Conservation (phyloP, 2,329 filamentous ascomycete genomes). For the Orbilia oligospora region DNA sequence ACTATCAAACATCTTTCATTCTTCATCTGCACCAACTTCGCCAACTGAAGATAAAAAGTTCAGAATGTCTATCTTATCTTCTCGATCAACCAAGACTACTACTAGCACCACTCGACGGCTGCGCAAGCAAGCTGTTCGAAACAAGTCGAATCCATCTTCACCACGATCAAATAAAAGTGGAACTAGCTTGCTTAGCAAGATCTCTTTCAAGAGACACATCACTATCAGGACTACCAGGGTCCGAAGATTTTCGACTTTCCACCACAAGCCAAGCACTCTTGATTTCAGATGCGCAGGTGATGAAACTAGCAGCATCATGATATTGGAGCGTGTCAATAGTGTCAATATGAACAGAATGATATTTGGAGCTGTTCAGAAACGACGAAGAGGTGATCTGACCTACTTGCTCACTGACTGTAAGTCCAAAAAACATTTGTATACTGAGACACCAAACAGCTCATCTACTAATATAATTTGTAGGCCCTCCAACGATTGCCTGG, state of each 20-base stretch:
- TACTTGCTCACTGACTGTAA: constrained; percentile 57
- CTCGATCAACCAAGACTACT: constrained; percentile 39
- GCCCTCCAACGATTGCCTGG: constrained; percentile 53
- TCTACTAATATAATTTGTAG: constrained; percentile 22
- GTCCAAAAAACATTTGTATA: background rate
- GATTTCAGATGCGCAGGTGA: constrained; percentile 59
- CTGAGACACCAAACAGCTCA: background rate
- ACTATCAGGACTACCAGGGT: constrained; percentile 44
- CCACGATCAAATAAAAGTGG: constrained; percentile 42
- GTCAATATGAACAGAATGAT: constrained; percentile 51
- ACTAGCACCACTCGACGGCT: constrained; percentile 23
- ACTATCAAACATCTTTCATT: constrained; percentile 58
- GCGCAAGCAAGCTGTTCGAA: constrained; percentile 51
- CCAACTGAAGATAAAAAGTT: constrained; percentile 52
- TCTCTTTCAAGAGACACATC: constrained; percentile 56
- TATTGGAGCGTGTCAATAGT: constrained; percentile 55
- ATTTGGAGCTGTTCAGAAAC: constrained; percentile 57
- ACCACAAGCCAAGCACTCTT: constrained; percentile 59
- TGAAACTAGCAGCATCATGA: constrained; percentile 56
- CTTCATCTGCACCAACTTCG: constrained; percentile 48
- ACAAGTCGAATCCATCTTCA: constrained; percentile 41
- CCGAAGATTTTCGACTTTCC: constrained; percentile 55
- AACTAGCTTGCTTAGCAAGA: constrained; percentile 51
- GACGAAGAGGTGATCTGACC: constrained; percentile 55
- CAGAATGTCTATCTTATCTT: constrained; percentile 56